Conservation (phyloP, 306 rosid species). For the Pterocarpus santalinus region DNA sequence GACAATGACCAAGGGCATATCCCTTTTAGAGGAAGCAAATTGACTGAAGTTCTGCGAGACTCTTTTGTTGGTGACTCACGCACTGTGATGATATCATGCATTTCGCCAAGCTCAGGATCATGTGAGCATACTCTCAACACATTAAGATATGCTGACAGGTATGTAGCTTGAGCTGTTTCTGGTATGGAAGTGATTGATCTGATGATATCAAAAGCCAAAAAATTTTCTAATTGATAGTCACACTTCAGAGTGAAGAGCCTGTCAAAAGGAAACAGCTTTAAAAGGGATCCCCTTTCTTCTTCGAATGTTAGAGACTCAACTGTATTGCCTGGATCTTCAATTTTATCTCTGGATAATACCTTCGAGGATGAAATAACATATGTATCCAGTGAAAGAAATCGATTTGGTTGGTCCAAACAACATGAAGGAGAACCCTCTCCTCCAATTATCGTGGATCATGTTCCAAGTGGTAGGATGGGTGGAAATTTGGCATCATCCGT, state of each 20-base stretch:
- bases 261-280: slow-evolving; percentile 74
- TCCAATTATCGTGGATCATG: slow-evolving; percentile 58
- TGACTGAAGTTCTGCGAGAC: slow-evolving; percentile 89
- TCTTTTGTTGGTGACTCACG: slow-evolving; percentile 90
- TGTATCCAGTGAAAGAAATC: slow-evolving; percentile 67
- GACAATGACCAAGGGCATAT: slow-evolving; percentile 90
- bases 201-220: slow-evolving; percentile 7
- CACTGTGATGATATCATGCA: slow-evolving; percentile 91
- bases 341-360: slow-evolving; percentile 53
- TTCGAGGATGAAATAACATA: slow-evolving; percentile 59
- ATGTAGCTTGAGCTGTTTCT: slow-evolving; percentile 24
- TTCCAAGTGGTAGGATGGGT: slow-evolving; percentile 74
- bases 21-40: slow-evolving; percentile 93
- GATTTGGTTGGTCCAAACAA: slow-evolving; percentile 82
- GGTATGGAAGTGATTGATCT: slow-evolving; percentile 35
- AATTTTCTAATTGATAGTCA: slow-evolving; percentile 31
- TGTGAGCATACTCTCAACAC: slow-evolving; percentile 91
- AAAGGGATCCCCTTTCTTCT: slow-evolving; percentile 68
- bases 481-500: slow-evolving; percentile 58
- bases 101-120: slow-evolving; percentile 89
- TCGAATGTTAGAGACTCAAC: slow-evolving; percentile 71
- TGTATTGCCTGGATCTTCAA: slow-evolving; percentile 60
- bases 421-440: slow-evolving; percentile 75
- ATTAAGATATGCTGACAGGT: slow-evolving; percentile 93
- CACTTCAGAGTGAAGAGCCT: slow-evolving; percentile 76